These are phyloP conservation scores for Cytidiella melzeri DNA, from an alignment of 768 basidiomycete species.

Conservation along the genomic window DNA sequence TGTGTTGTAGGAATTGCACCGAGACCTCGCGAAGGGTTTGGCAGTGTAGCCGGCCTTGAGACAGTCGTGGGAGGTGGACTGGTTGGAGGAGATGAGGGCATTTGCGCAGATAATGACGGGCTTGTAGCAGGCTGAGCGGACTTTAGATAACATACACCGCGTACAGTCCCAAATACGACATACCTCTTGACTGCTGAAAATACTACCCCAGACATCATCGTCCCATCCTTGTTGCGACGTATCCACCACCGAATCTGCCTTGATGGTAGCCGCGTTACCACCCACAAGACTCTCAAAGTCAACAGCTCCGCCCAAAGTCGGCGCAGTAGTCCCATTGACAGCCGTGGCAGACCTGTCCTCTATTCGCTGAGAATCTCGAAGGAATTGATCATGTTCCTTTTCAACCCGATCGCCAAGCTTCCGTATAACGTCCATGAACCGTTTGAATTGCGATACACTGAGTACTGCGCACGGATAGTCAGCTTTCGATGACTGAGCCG, in stretches of 20 bases:
- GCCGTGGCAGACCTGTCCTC: conserved; percentile 67
- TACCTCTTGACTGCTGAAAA: conserved; percentile 40
- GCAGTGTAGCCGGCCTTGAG: conserved; percentile 9
- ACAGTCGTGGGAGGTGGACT: conserved; percentile 30
- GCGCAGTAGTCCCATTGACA: conserved; percentile 33
- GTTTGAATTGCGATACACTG: conserved; percentile 83
- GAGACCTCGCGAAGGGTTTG: conserved; percentile 23
- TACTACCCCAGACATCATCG: conserved; percentile 82
- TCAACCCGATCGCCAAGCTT: conserved; percentile 84
- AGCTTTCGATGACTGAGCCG: conserved; percentile 7
- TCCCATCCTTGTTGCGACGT: conserved; percentile 50
- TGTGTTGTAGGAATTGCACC: conserved; percentile 33
- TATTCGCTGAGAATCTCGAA: conserved; percentile 86
- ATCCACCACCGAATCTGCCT: conserved; percentile 38
- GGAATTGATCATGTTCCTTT: conserved; percentile 85
- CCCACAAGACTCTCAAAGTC: conserved; percentile 89
- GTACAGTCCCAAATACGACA: not conserved
- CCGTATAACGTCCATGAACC: conserved; percentile 83
- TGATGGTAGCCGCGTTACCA: conserved; percentile 39
- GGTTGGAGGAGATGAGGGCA: conserved; percentile 29
- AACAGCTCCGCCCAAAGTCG: conserved; percentile 41
- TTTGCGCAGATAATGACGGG: conserved; percentile 21
- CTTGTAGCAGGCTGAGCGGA: conserved; percentile 16
- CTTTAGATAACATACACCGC: not conserved
- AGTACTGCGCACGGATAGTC: conserved; percentile 40